These are phyloP conservation scores for Chernovozyma aurita DNA, from an alignment of 1,139 yeast genomes.

Conservation along the genomic window DNA sequence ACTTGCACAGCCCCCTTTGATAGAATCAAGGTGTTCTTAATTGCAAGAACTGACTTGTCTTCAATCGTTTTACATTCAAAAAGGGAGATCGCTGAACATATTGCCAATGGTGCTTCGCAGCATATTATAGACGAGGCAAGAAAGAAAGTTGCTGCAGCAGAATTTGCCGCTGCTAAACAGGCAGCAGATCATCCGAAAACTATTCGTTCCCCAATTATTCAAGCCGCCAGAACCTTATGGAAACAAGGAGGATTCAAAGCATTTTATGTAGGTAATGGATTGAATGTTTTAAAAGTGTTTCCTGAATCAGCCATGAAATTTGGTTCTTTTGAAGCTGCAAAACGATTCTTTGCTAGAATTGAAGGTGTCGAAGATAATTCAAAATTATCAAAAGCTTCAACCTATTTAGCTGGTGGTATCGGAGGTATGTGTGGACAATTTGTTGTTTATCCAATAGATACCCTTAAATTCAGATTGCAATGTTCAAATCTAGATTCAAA, in stretches of 20 bases:
- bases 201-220: slow-evolving; percentile 62
- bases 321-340: slow-evolving; percentile 90
- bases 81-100: slow-evolving; percentile 42
- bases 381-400: slow-evolving; percentile 68
- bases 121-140: slow-evolving; percentile 37
- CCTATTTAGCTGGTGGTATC: slow-evolving; percentile 90
- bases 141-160: slow-evolving; percentile 23
- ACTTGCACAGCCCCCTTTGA: slow-evolving; percentile 98
- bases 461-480: slow-evolving; percentile 79
- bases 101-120: slow-evolving; percentile 31
- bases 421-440: slow-evolving; percentile 95
- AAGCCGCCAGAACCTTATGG: slow-evolving; percentile 80
- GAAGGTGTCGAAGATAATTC: slow-evolving; percentile 77
- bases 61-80: slow-evolving; percentile 64
- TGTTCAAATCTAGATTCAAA: slow-evolving; percentile 66
- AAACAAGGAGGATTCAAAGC: slow-evolving; percentile 83
- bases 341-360: slow-evolving; percentile 64
- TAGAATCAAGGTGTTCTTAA: slow-evolving; percentile 85
- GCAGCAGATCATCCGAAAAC: slow-evolving; percentile 30
- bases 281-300: slow-evolving; percentile 88
- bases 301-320: slow-evolving; percentile 98
- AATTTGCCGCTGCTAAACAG: slow-evolving; percentile 14
- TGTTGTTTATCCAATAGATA: slow-evolving; percentile 93
- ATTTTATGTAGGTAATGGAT: slow-evolving; percentile 92
- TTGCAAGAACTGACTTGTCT: slow-evolving; percentile 82